Evolutionary conservation across 495 filamentous ascomycete genomes (phyloP), one percentile per base, ranked within the genome.

Genomic region (Lasiosphaeria hispida): DNA sequence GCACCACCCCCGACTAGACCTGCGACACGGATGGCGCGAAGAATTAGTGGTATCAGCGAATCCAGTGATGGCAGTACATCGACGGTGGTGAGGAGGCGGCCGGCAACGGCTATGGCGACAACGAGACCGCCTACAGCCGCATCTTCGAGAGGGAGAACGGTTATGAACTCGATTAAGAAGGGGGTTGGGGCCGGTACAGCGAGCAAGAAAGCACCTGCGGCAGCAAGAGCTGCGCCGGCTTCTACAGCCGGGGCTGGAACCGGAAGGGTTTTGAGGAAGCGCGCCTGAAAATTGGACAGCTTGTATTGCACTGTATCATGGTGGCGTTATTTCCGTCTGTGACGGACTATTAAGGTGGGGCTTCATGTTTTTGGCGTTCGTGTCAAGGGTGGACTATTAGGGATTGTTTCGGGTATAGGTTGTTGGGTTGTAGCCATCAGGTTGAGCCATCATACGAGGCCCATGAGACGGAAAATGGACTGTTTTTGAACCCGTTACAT

Each of bases 251-350:
- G 47, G 6, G 55, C 67, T 4, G 71, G 73, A 10, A 76, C 68
- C 5, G 71, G 73, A 10, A 76, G 81, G 59, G 76, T 77, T 10
- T 59, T 84, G 48, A 72, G 81, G 55, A 84, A 81, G 68, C 72
- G 80, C 58, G 70, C 61, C 23, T 81, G 48, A 58, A 53, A 45
- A 50, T 40, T 40, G 5, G 5, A 30, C 23, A 30, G 23, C 2
- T 30, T 30, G 23, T 30, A 30, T 30, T 5, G 23, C 23, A 30
- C 5, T 30, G 23, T 30, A 30, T 5, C 23, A 30, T 30, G 23
- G 2, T 30, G 5, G 23, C 23, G 5, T 30, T 30, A 30, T 30
- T 30, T 30, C 23, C 23, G 23, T 30, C 23, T 30, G 23, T 30
- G 23, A 30, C 23, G 23, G 23, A 30, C 5, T 5, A 30, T 30